Percentiles rank a stretch among this genome's conserved stretches.
phyloP scores from a whole-genome alignment of 345 rosid species.

The Moringa oleifera region DNA sequence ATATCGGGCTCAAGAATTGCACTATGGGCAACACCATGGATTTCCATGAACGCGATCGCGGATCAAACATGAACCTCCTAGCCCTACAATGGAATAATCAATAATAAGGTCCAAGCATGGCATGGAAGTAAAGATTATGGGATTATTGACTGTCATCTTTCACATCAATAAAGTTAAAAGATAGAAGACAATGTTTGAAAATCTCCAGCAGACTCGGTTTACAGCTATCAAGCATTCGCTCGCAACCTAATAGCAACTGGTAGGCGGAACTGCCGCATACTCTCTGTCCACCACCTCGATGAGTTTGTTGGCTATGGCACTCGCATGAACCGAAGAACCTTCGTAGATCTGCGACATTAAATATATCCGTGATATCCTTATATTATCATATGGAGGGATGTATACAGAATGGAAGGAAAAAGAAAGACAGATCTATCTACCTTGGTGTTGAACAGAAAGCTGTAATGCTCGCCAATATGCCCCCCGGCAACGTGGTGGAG shows the following conservation, averaged over 20 bases:
- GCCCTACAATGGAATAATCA: too few relatives aligned
- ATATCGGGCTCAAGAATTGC: too few relatives aligned
- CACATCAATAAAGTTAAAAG: too few relatives aligned
- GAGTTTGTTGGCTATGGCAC: slow-evolving; percentile 70
- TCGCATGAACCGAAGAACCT: slow-evolving; percentile 41
- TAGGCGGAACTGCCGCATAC: slow-evolving; percentile 41
- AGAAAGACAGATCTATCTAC: slow-evolving; percentile 16
- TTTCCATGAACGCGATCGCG: too few relatives aligned
- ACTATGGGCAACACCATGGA: too few relatives aligned
- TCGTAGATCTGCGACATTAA: slow-evolving; percentile 19
- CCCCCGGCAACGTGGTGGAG: slow-evolving; percentile 80
- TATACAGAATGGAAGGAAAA: background rate
- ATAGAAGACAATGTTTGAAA: too few relatives aligned
- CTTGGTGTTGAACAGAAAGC: slow-evolving; percentile 76
- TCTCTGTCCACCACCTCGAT: slow-evolving; percentile 67
- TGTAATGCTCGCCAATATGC: slow-evolving; percentile 61
- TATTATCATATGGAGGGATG: background rate
- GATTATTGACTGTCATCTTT: too few relatives aligned
- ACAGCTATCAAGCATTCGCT: too few relatives aligned
- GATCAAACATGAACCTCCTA: too few relatives aligned
- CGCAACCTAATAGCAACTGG: slow-evolving; percentile 19
- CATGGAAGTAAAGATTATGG: too few relatives aligned
- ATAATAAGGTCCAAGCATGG: too few relatives aligned
- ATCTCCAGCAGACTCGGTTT: too few relatives aligned
- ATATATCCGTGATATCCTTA: background rate